phyloP scores from a whole-genome alignment of 441 rosid genomes.

The Pelargonium australe region DNA sequence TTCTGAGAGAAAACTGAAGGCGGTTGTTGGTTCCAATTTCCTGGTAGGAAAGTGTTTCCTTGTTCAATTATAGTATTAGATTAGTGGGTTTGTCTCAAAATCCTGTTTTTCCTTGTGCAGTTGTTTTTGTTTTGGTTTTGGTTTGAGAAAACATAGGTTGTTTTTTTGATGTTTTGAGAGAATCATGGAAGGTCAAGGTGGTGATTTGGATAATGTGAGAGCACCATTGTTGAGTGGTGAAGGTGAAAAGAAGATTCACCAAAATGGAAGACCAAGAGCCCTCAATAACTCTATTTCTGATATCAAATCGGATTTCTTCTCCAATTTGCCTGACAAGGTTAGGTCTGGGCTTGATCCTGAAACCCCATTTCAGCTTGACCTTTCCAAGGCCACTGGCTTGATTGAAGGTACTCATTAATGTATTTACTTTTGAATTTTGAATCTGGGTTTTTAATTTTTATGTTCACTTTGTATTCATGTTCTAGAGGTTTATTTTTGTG shows the following conservation, averaged over 20 bases:
- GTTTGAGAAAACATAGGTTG: too few relatives aligned
- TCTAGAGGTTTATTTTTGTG: neutral
- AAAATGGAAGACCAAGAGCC: neutral
- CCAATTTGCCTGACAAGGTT: conserved; percentile 23
- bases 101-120: too few relatives aligned
- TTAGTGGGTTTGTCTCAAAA: too few relatives aligned
- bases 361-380: conserved; percentile 21
- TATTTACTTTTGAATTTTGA: neutral
- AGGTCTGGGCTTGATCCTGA: conserved; percentile 24
- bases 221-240: conserved; percentile 15
- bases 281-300: conserved; percentile 11
- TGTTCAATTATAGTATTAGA: too few relatives aligned
- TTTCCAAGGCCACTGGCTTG: conserved; percentile 19
- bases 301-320: conserved; percentile 19
- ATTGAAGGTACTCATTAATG: conserved; percentile 12
- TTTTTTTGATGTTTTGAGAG: too few relatives aligned
- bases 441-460: neutral
- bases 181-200: too few relatives aligned
- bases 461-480: neutral
- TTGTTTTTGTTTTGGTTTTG: too few relatives aligned
- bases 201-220: neutral
- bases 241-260: neutral
- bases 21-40: too few relatives aligned
- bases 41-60: too few relatives aligned
- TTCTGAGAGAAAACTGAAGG: too few relatives aligned